Evolutionary conservation across 2,329 filamentous ascomycete genomes (phyloP), one percentile per base, ranked within the genome.

Genomic region (Colletotrichum euphorbiae): DNA sequence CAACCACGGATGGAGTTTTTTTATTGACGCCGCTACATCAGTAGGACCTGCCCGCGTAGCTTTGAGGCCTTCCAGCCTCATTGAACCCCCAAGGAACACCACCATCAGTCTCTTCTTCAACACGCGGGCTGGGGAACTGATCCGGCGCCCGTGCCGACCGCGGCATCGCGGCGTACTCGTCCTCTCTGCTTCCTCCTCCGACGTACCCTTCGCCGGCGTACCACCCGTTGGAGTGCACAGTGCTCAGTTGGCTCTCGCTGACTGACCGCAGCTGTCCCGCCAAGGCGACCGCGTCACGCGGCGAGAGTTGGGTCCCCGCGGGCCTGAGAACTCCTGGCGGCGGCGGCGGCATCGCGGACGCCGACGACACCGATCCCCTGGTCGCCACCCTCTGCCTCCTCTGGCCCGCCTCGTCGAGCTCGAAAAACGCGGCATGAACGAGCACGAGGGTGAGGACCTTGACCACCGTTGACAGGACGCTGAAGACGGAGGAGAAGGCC

Each of bases 401-500:
- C 40, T 55, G 45, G 24, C 24, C 36, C 21, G 48, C 33, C 21
- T 48, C 17, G 61, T 56, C 24, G 45, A 64, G 4, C 4, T 69
- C 66, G 31, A 60, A 55, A 21, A 63, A 69, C 13, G 66, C 66
- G 12, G 61, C 66, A 61, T 69, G 66, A 6, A 58, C 40, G 40
- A 65, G 55, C 19, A 69, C 61, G 33, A 69, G 66, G 40, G 45
- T 17, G 17, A 54, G 54, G 54, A 69, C 66, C 54, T 69, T 65
- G 54, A 65, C 42, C 15, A 69, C 40, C 13, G 66, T 69, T 11
- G 48, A 33, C 48, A 69, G 24, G 21, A 69, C 66, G 48, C 66
- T 55, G 24, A 69, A 69, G 21, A 66, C 31, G 7, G 66, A 69
- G n/a, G 61, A 69, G 31, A 69, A 69, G 11, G 61, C 66, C 66